phyloP scores from a whole-genome alignment of 2,329 filamentous ascomycete genomes.

The Cordyceps tenuipes region DNA sequence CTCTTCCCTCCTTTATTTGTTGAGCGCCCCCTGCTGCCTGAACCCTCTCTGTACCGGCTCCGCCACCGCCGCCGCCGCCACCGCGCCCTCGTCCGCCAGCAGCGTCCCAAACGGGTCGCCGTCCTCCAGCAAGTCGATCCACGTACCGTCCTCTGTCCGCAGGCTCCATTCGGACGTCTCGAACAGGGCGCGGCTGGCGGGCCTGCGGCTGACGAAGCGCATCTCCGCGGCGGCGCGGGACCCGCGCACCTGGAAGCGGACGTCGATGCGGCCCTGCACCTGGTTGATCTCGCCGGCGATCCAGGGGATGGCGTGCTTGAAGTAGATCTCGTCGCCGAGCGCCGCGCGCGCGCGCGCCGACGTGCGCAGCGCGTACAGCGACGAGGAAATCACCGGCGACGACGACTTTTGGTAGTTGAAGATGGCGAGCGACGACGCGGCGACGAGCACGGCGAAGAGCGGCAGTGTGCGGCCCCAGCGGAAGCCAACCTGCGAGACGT shows the following conservation, averaged over 20 bases:
- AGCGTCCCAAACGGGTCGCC: constrained; percentile 58
- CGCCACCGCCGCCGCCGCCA: constrained; percentile 9
- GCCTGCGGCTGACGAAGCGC: constrained; percentile 70
- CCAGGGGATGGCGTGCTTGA: constrained; percentile 71
- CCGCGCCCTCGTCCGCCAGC: constrained; percentile 31
- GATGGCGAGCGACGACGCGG: constrained; percentile 68
- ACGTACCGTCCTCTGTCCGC: constrained; percentile 50
- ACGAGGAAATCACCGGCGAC: constrained; percentile 77
- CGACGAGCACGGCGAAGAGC: constrained; percentile 67
- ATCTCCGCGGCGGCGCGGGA: constrained; percentile 63
- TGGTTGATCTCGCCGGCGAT: constrained; percentile 87
- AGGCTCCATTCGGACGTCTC: constrained; percentile 89
- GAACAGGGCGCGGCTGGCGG: constrained; percentile 54
- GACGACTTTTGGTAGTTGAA: constrained; percentile 99
- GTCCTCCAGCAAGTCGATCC: constrained; percentile 66
- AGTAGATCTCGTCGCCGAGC: constrained; percentile 83
- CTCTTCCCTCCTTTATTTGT: constrained; percentile 24
- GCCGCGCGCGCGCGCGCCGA: constrained; percentile 63
- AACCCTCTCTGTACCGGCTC: constrained; percentile 39
- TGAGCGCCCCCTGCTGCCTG: constrained; percentile 36
- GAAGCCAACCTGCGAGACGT: constrained; percentile 37
- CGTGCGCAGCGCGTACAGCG: constrained; percentile 85
- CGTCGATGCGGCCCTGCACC: constrained; percentile 82
- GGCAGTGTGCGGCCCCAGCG: constrained; percentile 69
- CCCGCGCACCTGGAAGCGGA: constrained; percentile 79